phyloP scores from a whole-genome alignment of 2,329 filamentous ascomycete species.

The Penicillium sp. region DNA sequence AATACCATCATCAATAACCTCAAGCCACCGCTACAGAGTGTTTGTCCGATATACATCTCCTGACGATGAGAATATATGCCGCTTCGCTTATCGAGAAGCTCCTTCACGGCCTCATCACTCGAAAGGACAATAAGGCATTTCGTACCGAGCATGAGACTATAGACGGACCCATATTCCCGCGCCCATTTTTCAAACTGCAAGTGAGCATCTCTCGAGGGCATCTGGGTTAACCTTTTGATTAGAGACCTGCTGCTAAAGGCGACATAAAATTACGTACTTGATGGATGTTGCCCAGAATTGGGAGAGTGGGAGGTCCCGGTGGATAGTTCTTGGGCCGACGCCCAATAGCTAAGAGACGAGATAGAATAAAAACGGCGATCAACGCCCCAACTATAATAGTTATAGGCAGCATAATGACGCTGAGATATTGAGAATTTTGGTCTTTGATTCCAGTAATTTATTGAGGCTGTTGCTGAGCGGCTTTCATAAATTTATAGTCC shows the following conservation, averaged over 20 bases:
- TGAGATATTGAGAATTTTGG: no score
- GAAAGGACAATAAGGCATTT: constrained; percentile 54
- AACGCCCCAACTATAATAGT: constrained; percentile 8
- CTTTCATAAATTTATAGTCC: no score
- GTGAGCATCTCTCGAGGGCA: constrained; percentile 49
- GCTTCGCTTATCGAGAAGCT: constrained; percentile 57
- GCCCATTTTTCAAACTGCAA: constrained; percentile 59
- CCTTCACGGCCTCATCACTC: constrained; percentile 52
- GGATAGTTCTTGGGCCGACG: constrained; percentile 43
- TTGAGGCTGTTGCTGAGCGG: background rate
- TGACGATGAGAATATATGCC: constrained; percentile 55
- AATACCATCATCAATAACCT: constrained; percentile 38
- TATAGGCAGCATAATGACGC: background rate
- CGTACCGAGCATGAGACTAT: constrained; percentile 56
- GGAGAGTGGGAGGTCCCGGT: constrained; percentile 57
- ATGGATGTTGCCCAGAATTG: constrained; percentile 58
- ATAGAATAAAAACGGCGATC: constrained; percentile 14
- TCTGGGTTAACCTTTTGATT: constrained; percentile 23
- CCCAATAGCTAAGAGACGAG: constrained; percentile 26
- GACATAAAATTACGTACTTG: constrained; percentile 16
- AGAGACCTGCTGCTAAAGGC: background rate
- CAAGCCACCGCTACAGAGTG: constrained; percentile 31
- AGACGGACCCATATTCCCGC: constrained; percentile 56
- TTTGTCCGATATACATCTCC: constrained; percentile 51
- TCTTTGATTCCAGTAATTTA: background rate